Percentiles rank a stretch among this genome's conserved stretches.
Conservation (phyloP, 306 rosid genomes). For the Begonia peltatifolia region DNA sequence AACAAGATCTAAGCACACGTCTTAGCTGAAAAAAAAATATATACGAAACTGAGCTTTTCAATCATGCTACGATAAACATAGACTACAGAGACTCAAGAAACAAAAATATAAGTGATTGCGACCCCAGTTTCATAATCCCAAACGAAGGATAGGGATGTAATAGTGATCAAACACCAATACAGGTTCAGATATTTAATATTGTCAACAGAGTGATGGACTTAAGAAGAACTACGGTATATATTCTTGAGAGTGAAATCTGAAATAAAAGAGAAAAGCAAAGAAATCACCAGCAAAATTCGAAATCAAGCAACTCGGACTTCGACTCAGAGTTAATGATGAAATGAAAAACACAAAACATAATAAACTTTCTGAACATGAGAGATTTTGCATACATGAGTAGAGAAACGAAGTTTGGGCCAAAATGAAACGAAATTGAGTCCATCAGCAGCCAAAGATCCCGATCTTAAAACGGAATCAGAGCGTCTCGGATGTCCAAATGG, state of each 20-base stretch:
- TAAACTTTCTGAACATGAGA: background rate
- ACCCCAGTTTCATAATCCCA: too few relatives aligned
- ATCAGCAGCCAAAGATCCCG: slow-evolving; percentile 15
- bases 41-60: background rate
- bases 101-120: too few relatives aligned
- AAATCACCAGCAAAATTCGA: background rate
- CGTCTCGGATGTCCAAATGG: slow-evolving; percentile 11
- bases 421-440: slow-evolving; percentile 19
- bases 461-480: slow-evolving; percentile 17
- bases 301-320: background rate
- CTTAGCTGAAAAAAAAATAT: too few relatives aligned
- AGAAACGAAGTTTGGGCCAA: slow-evolving; percentile 13
- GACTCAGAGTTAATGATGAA: background rate
- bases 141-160: too few relatives aligned
- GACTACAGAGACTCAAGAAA: too few relatives aligned
- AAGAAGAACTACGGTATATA: too few relatives aligned
- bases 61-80: background rate
- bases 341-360: background rate
- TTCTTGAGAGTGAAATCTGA: too few relatives aligned
- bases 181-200: too few relatives aligned
- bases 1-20: too few relatives aligned
- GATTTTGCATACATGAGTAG: slow-evolving; percentile 30
- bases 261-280: too few relatives aligned
- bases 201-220: too few relatives aligned
- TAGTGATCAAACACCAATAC: too few relatives aligned